Base-by-base conservation (phyloP, 2,329 filamentous ascomycete species). In the Chaetothyriales sp. region DNA sequence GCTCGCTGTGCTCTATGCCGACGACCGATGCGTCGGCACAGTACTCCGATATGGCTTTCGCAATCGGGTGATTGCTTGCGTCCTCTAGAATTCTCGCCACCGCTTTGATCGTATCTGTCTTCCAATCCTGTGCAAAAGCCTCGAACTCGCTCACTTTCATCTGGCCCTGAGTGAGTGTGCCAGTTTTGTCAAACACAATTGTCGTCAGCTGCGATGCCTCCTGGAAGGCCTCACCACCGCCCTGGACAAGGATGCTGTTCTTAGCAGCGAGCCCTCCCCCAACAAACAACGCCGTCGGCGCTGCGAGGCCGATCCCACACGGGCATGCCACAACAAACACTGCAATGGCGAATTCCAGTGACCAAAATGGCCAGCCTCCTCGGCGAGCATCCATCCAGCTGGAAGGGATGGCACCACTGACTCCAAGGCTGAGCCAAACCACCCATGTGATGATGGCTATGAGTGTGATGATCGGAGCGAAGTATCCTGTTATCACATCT, bases 261-360 rank as follows among this genome's bases (percentile, higher is more conserved):
- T 84, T 82, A 5, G 87, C 87, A 2, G 87, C 87, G 18, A 92
- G 70, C 1, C 86, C 86, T 37, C 85, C 82, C 2, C 86, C 87
- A 8, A 92, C 86, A 58, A 90, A 90, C 33, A 94, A 67, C n/a
- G 87, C 87, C 0, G 87, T 94, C 1, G 87, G 87, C 0, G 86
- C 86, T n/a, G 87, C 87, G 6, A 94, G 78, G 1, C 83, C 87
- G 13, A 94, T 75, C 1, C 87, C 87, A 62, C 87, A 94, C 1
- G 87, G 87, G 62, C 87, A 94, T 2, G 87, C 86, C 25, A 94
- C 83, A 33, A 94, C 86, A 59, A 94, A 92, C 10, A 92, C 86
- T 5, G 87, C 80, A 60, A 94, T 90, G 15, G 87, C 85, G 61
- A 82, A 82, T 49, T 80, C 73, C 49, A 82, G 62, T 7, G 75